Evolutionary conservation across 2,329 filamentous ascomycete species (phyloP).

Genomic region (Knufia fluminis): DNA sequence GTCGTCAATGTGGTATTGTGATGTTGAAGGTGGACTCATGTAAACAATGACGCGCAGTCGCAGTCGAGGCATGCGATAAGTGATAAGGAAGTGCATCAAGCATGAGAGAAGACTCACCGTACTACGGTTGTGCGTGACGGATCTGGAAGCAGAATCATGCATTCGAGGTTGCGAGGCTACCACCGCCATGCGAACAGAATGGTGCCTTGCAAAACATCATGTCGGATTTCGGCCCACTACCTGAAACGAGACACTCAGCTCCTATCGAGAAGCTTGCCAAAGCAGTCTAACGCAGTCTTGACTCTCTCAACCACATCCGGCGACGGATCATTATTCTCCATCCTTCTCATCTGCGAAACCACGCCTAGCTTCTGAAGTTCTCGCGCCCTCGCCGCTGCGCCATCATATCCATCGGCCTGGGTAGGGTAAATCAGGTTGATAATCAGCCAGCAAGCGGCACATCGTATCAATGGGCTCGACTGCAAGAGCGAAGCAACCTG

Average conservation of each 20-base stretch:
- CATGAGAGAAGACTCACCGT: no score
- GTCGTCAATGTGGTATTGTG: no score
- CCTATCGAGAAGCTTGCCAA: conserved; percentile 13
- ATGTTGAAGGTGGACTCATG: no score
- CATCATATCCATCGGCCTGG: conserved; percentile 45
- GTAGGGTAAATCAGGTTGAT: conserved; percentile 71
- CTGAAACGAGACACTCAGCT: neutral
- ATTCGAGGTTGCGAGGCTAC: no score
- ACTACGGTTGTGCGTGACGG: no score
- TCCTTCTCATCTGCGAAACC: conserved; percentile 52
- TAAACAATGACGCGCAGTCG: conserved; percentile 2
- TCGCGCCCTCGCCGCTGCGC: conserved; percentile 54
- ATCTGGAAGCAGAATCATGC: no score
- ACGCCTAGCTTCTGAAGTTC: conserved; percentile 66
- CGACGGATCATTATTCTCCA: conserved; percentile 58
- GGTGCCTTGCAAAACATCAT: no score
- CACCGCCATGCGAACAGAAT: no score
- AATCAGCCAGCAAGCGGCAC: conserved; percentile 71
- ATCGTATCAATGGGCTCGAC: conserved; percentile 63
- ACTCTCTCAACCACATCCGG: conserved; percentile 76
- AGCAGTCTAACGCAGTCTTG: conserved; percentile 65
- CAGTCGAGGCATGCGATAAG: no score
- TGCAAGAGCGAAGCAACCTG: conserved; percentile 64
- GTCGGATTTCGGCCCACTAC: no score
- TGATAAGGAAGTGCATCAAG: no score